Evolutionary conservation across 83 land plant genomes (phyloP).

Genomic region (Picea abies): DNA sequence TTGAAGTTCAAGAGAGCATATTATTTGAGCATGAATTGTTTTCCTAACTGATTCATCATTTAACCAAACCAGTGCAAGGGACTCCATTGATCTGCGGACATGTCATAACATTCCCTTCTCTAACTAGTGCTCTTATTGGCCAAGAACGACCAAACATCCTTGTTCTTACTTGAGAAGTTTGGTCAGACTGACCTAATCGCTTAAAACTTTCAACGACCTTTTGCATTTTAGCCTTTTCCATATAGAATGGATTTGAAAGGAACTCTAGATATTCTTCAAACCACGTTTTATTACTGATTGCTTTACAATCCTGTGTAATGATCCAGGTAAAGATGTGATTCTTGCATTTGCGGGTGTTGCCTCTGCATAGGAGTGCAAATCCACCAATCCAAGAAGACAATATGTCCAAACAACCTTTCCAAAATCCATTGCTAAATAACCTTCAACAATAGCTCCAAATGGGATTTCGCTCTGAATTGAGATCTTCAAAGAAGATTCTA

Average conservation of each 20-base stretch:
- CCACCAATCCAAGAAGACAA: not conserved
- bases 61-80: slow-evolving; percentile 37
- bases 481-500: too few relatives aligned
- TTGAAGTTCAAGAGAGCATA: too few relatives aligned
- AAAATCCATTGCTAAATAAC: too few relatives aligned
- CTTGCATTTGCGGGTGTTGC: slow-evolving; percentile 54
- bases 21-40: too few relatives aligned
- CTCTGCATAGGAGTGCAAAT: not conserved
- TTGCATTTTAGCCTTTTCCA: too few relatives aligned
- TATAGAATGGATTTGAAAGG: too few relatives aligned
- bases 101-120: slow-evolving; percentile 73
- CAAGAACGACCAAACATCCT: slow-evolving; percentile 97
- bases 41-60: too few relatives aligned
- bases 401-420: too few relatives aligned
- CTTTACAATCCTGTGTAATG: slow-evolving; percentile 68
- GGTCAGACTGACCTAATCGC: slow-evolving; percentile 71
- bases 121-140: slow-evolving; percentile 77
- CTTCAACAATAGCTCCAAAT: too few relatives aligned
- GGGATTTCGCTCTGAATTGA: too few relatives aligned
- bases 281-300: too few relatives aligned
- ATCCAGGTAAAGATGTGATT: slow-evolving; percentile 59
- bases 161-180: slow-evolving; percentile 77
- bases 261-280: too few relatives aligned
- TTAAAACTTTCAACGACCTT: slow-evolving; percentile 49
- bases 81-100: slow-evolving; percentile 73